Evolutionary conservation across 495 filamentous ascomycete species (phyloP), one percentile per base, ranked within the genome.

Genomic region (Hyphodiscus hymeniophilus): DNA sequence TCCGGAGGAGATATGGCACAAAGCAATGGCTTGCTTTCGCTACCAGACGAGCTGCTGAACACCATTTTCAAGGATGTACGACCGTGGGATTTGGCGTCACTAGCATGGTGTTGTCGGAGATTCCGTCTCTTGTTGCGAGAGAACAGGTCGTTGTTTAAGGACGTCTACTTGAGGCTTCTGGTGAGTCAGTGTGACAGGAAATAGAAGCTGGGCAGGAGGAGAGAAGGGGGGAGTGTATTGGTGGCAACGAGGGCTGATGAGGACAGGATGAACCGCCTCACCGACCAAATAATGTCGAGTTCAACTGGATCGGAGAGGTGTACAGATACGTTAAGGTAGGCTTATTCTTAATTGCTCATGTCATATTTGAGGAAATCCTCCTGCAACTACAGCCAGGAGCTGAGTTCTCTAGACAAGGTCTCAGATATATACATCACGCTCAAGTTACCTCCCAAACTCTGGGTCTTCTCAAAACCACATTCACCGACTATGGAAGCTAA

Each of bases 11-110:
- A n/a, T n/a, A n/a, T n/a, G n/a, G n/a, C n/a, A n/a, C n/a, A n/a
- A n/a, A n/a, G n/a, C n/a, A n/a, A n/a, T n/a, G n/a, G n/a, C n/a
- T n/a, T n/a, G n/a, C n/a, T n/a, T n/a, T n/a, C n/a, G n/a, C 69
- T 87, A 2, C 84, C 84, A 4, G 39, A 70, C 26, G 84, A 89
- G 55, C 61, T 88, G 1, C 62, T 86, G 18, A 65, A 75, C 42
- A 56, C 68, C 15, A 79, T 88, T 42, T 56, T 86, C 15, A 71
- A 69, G 15, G 75, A 76, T 51, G 70, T 89, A 6, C 60, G 71
- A 11, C 72, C 81, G 0, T 36, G 57, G 26, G 80, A 82, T 42
- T 70, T 89, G 3, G 66, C 62, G 18, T 49, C 61, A 7, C 54
- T 82, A 13, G 74, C 77, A 0, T 55, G 50, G 12, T 76, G 77